A percentile compares a stretch with the other conserved stretches of the same genome.
Conservation (phyloP, 257 asterid genomes). For the Vinca minor region DNA sequence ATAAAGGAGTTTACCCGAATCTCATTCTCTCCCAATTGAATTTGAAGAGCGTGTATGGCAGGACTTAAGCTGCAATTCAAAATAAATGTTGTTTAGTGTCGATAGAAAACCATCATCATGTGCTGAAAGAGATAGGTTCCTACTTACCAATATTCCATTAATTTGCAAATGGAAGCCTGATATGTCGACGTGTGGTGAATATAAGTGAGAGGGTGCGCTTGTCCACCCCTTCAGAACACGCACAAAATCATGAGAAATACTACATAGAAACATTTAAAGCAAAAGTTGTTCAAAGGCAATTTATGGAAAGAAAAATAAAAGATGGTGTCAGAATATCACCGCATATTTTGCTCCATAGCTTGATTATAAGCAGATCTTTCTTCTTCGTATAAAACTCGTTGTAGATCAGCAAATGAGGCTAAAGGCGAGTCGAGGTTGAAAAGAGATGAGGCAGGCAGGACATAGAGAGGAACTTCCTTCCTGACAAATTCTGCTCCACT, state of each 20-base stretch:
- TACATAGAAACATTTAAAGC: neutral
- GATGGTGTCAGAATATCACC: conserved; percentile 32
- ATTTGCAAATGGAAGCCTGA: conserved; percentile 97
- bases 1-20: conserved; percentile 42
- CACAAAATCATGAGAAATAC: conserved; percentile 7
- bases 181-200: conserved; percentile 92
- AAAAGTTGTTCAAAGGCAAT: neutral
- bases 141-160: conserved; percentile 83
- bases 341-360: conserved; percentile 55
- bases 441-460: conserved; percentile 66
- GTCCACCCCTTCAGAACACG: conserved; percentile 47
- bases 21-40: conserved; percentile 85
- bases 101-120: conserved; percentile 5
- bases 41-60: conserved; percentile 77
- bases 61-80: conserved; percentile 75
- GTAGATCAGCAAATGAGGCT: conserved; percentile 68
- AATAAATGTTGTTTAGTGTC: conserved; percentile 15
- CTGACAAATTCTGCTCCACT: conserved; percentile 92
- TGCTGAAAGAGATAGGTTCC: neutral
- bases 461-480: conserved; percentile 82
- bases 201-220: conserved; percentile 77
- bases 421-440: conserved; percentile 62
- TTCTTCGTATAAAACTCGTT: conserved; percentile 77
- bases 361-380: conserved; percentile 82
- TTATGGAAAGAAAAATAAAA: neutral